These are phyloP conservation scores for Saitozyma sp. DNA, from an alignment of 768 basidiomycete species.

Conservation along the genomic window DNA sequence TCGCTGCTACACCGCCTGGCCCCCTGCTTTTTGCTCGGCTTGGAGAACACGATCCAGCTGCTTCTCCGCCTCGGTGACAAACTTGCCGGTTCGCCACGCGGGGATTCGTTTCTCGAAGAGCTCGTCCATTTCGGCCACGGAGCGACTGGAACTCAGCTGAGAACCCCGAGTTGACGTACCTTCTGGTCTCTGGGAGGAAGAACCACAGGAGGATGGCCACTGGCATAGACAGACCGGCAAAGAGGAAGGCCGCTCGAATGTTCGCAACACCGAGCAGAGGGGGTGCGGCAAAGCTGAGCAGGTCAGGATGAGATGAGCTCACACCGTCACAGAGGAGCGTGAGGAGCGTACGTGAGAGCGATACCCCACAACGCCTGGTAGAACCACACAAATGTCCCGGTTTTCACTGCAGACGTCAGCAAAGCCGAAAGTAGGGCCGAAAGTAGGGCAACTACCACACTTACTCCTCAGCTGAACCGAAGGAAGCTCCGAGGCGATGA, in stretches of 20 bases:
- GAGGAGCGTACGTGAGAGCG: not conserved
- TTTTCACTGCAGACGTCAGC: constrained; percentile 2
- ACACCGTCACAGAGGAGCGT: not conserved
- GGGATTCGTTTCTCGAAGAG: constrained; percentile 8
- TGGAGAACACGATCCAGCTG: not conserved
- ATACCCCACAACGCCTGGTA: constrained; percentile 3
- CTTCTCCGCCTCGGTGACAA: constrained; percentile 14
- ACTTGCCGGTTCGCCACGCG: constrained; percentile 1
- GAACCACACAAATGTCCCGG: not conserved
- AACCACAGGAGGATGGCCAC: constrained; percentile 2
- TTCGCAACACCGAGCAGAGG: constrained; percentile 2
- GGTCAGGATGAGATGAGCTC: not conserved
- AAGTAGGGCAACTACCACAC: not conserved
- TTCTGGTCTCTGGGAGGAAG: constrained; percentile 3
- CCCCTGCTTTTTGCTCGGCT: not conserved
- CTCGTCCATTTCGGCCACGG: constrained; percentile 13
- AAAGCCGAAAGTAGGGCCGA: too few species aligned
- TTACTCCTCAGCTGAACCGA: constrained; percentile 4
- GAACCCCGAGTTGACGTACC: not conserved
- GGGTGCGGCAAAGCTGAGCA: constrained; percentile 1
- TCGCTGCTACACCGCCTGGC: too few species aligned
- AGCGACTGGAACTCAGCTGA: not conserved
- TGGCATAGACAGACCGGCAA: not conserved
- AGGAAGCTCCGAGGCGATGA: constrained; percentile 4
- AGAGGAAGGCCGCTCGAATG: constrained; percentile 10